Percentiles rank a stretch among this genome's conserved stretches.
Evolutionary conservation across 202 grass and related monocot genomes (phyloP).

Genomic region (Zoysia matrella): DNA sequence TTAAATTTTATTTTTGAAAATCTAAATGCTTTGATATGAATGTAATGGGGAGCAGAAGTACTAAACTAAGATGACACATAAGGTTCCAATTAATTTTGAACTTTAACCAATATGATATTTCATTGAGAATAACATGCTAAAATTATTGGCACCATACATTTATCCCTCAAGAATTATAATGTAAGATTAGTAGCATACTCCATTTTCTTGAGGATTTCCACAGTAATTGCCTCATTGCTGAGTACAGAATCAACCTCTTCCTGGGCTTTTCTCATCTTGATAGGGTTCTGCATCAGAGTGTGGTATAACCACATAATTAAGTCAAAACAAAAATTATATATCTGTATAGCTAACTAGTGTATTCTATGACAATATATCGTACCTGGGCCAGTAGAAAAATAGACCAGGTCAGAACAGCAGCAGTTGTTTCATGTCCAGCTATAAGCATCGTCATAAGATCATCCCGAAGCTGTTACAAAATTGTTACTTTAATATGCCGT

Average conservation of each 20-base stretch:
- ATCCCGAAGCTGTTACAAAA: conserved; percentile 78
- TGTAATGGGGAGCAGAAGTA: background rate
- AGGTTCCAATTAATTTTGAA: background rate
- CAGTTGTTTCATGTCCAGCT: conserved; percentile 99
- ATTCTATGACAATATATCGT: conserved; percentile 34
- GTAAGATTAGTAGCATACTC: conserved; percentile 63
- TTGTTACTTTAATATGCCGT: conserved; percentile 24
- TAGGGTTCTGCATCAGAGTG: conserved; percentile 66
- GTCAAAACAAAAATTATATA: conserved; percentile 18
- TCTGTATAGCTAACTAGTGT: background rate
- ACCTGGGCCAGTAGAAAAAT: conserved; percentile 89
- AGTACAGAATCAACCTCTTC: conserved; percentile 88
- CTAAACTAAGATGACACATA: background rate
- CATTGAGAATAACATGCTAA: conserved; percentile 3
- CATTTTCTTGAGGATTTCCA: conserved; percentile 70
- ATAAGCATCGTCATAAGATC: conserved; percentile 99
- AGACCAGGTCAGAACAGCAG: conserved; percentile 96
- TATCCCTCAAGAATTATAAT: conserved; percentile 1
- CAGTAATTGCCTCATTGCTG: conserved; percentile 51
- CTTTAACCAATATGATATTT: conserved; percentile 10
- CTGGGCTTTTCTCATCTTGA: conserved; percentile 96
- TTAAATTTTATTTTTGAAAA: background rate
- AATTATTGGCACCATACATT: conserved; percentile 1
- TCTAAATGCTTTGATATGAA: background rate
- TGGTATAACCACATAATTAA: conserved; percentile 16